A percentile compares a stretch with the other conserved stretches of the same genome.
Conservation (phyloP, 2,329 filamentous ascomycete genomes). For the Neopestalotiopsis clavispora region DNA sequence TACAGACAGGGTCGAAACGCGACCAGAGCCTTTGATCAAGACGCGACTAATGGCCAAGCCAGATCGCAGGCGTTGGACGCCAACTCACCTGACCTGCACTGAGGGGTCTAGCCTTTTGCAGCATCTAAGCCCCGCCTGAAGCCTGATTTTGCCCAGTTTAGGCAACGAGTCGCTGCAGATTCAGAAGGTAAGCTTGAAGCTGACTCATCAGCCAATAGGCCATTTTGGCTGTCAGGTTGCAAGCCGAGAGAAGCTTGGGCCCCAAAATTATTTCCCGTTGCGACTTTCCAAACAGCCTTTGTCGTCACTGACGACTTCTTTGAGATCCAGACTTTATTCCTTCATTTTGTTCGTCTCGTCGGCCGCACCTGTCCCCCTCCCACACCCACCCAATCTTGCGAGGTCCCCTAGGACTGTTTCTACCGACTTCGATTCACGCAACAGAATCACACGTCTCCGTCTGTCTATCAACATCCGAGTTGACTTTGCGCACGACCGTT, state of each 20-base stretch:
- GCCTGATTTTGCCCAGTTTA: conserved; percentile 6
- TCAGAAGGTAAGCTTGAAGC: neutral
- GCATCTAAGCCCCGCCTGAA: neutral
- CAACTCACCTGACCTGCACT: conserved; percentile 9
- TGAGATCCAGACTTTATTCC: conserved; percentile 4
- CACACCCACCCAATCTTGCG: neutral
- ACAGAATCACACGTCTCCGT: neutral
- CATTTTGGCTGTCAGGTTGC: neutral
- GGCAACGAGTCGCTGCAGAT: conserved; percentile 5
- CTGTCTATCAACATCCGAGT: neutral
- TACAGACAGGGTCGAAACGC: conserved; percentile 1
- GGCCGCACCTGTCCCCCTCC: neutral
- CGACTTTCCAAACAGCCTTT: conserved; percentile 11
- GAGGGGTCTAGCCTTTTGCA: neutral
- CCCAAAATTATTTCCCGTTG: neutral
- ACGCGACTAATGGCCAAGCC: neutral
- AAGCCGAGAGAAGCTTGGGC: conserved; percentile 13
- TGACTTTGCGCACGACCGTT: neutral
- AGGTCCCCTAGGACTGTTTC: neutral
- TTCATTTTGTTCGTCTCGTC: neutral
- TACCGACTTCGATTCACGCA: neutral
- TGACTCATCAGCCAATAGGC: neutral
- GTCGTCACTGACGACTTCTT: conserved; percentile 15
- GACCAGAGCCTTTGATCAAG: neutral
- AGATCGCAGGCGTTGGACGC: neutral